Conservation (phyloP, 2,329 filamentous ascomycete genomes). For the Paracorniculantispora psalliotae region DNA sequence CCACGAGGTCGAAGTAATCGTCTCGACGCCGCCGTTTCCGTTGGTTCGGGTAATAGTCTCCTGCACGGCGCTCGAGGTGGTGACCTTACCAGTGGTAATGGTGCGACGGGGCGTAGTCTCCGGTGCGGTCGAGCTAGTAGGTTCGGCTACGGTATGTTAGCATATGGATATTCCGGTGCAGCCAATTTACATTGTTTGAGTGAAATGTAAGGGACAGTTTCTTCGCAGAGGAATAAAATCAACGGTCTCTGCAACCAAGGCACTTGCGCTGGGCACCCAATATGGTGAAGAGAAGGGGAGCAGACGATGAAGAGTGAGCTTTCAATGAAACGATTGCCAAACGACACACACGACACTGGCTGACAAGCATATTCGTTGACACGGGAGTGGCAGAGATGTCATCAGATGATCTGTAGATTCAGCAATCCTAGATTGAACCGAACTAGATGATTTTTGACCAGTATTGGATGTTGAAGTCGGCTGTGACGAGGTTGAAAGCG, state of each 20-base stretch:
- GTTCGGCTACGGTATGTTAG: slow-evolving; percentile 2
- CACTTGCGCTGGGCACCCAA: neutral
- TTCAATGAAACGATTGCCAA: neutral
- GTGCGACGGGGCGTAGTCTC: slow-evolving; percentile 23
- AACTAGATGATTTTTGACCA: neutral
- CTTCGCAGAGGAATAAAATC: neutral
- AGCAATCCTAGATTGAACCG: neutral
- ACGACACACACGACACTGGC: neutral
- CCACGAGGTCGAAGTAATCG: slow-evolving; percentile 46
- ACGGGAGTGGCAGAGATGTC: neutral
- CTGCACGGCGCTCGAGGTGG: slow-evolving; percentile 32
- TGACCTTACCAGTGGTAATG: slow-evolving; percentile 30
- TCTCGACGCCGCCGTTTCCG: slow-evolving; percentile 38
- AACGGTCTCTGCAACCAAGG: neutral
- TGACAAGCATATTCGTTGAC: neutral
- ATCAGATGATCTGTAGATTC: neutral
- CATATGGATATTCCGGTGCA: neutral
- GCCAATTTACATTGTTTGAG: too few species aligned
- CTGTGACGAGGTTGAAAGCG: too few species aligned
- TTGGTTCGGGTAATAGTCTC: slow-evolving; percentile 43
- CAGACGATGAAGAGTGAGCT: neutral
- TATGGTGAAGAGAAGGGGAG: neutral
- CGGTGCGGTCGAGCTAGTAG: slow-evolving; percentile 12
- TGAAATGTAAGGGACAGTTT: neutral
- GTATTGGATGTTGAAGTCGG: too few species aligned